phyloP scores from a whole-genome alignment of 768 basidiomycete species.

The Hygrocybe punicea region DNA sequence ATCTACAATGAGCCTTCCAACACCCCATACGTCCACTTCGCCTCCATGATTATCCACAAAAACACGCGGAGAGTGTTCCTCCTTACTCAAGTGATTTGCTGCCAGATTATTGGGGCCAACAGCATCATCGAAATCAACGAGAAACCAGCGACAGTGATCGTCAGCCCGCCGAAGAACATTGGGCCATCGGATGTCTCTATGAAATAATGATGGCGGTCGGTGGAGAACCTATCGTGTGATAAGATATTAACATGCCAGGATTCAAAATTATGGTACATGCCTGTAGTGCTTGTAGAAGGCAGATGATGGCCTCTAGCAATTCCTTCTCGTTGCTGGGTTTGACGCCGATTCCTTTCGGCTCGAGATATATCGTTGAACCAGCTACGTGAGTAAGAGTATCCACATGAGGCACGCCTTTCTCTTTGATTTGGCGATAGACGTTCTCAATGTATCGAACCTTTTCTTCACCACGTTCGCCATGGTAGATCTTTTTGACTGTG shows the following conservation, averaged over 20 bases:
- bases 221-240: conserved; percentile 1
- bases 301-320: not conserved
- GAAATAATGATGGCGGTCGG: not conserved
- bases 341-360: not conserved
- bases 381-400: not conserved
- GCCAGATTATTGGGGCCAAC: not conserved
- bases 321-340: not conserved
- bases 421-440: not conserved
- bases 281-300: not conserved
- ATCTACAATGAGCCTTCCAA: conserved; percentile 2
- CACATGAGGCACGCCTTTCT: not conserved
- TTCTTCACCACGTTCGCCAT: not conserved
- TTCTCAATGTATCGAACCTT: not conserved
- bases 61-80: conserved; percentile 2
- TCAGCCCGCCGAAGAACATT: not conserved
- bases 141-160: not conserved
- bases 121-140: conserved; percentile 4
- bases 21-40: conserved; percentile 7
- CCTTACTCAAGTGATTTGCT: not conserved
- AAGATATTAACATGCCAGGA: not conserved
- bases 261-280: not conserved
- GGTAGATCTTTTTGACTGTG: not conserved
- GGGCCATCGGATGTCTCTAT: conserved; percentile 6
- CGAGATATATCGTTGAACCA: not conserved
- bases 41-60: not conserved